Evolutionary conservation across 2,329 filamentous ascomycete genomes (phyloP).

Genomic region (Cladobotryum protrusum): DNA sequence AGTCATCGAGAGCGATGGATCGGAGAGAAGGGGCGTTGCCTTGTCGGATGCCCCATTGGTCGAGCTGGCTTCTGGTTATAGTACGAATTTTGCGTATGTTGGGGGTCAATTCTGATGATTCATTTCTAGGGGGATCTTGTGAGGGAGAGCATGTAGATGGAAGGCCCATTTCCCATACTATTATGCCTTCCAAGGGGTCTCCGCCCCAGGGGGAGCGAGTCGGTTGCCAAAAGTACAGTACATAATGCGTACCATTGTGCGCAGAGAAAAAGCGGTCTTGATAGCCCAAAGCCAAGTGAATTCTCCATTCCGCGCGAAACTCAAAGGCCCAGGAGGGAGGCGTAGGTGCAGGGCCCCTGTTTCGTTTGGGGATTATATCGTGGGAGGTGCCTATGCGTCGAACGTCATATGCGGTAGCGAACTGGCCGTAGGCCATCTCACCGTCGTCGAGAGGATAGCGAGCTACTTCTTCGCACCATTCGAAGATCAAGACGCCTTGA

Average conservation of each 20-base stretch:
- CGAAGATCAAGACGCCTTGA: conserved; percentile 51
- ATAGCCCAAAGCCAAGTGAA: conserved; percentile 51
- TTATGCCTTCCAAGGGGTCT: conserved; percentile 51
- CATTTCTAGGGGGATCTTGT: conserved; percentile 38
- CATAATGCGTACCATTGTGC: conserved; percentile 55
- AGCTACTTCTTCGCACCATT: conserved; percentile 52
- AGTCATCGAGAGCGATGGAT: conserved; percentile 43
- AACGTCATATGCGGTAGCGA: conserved; percentile 53
- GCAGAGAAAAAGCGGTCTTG: conserved; percentile 57
- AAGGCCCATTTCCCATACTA: conserved; percentile 53
- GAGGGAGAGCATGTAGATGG: conserved; percentile 45
- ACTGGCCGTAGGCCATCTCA: conserved; percentile 50
- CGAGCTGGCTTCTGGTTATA: conserved; percentile 46
- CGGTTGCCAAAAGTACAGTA: conserved; percentile 56
- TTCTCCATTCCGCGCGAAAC: conserved; percentile 55
- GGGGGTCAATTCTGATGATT: conserved; percentile 23
- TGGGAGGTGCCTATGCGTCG: not conserved
- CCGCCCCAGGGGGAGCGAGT: conserved; percentile 50
- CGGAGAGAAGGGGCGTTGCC: conserved; percentile 43
- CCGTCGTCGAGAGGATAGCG: conserved; percentile 46
- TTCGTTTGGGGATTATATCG: conserved; percentile 1
- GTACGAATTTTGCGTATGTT: conserved; percentile 42
- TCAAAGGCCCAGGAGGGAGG: conserved; percentile 33
- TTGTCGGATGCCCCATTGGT: conserved; percentile 48
- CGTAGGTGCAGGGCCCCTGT: not conserved